phyloP scores from a whole-genome alignment of 2,329 filamentous ascomycete species.

The Endothia cerciana region DNA sequence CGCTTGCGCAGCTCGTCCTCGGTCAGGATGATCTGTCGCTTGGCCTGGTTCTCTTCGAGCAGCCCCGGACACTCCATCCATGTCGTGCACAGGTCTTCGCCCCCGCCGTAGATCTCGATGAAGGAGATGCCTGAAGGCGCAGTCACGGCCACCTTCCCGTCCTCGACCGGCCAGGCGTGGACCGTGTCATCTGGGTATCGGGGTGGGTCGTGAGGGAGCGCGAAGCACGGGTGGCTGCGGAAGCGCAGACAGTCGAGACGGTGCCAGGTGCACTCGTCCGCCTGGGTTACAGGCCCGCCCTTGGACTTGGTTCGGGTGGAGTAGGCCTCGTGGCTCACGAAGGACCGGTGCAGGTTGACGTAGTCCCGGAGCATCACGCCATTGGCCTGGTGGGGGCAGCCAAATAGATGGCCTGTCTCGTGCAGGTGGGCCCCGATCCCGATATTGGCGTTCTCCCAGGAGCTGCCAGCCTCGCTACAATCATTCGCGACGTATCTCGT shows the following conservation, averaged over 20 bases:
- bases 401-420: slow-evolving; percentile 87
- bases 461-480: slow-evolving; percentile 83
- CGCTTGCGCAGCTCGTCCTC: slow-evolving; percentile 75
- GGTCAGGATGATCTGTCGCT: slow-evolving; percentile 73
- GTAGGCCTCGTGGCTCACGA: slow-evolving; percentile 79
- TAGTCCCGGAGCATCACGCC: slow-evolving; percentile 96
- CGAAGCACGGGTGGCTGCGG: slow-evolving; percentile 87
- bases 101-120: slow-evolving; percentile 79
- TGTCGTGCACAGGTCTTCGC: slow-evolving; percentile 77
- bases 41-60: slow-evolving; percentile 44
- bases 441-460: slow-evolving; percentile 93
- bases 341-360: slow-evolving; percentile 80
- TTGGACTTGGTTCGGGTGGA: slow-evolving; percentile 85
- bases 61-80: slow-evolving; percentile 79
- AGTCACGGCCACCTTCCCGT: slow-evolving; percentile 74
- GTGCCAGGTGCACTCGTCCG: slow-evolving; percentile 91
- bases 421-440: slow-evolving; percentile 93
- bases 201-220: slow-evolving; percentile 74
- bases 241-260: slow-evolving; percentile 87
- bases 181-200: slow-evolving; percentile 72
- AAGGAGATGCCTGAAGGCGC: slow-evolving; percentile 83
- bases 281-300: slow-evolving; percentile 72
- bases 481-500: slow-evolving; percentile 81
- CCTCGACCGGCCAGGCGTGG: slow-evolving; percentile 84
- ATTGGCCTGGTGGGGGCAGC: slow-evolving; percentile 84